Base-by-base conservation (phyloP, 441 rosid genomes). In the Adansonia rubrostipa region DNA sequence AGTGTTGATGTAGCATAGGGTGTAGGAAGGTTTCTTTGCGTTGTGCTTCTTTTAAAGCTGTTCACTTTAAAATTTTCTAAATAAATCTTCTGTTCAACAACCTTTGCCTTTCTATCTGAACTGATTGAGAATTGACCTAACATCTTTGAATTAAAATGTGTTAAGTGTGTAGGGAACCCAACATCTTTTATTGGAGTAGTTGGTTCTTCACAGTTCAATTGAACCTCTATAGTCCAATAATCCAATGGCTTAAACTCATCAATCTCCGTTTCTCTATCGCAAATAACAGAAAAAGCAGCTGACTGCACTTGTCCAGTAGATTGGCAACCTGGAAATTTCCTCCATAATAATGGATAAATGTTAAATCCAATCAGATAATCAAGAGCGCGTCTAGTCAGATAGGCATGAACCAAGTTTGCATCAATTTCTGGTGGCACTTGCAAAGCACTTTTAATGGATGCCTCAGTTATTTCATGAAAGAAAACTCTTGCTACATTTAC, bases 231-330 rank as follows among this genome's bases (percentile, higher is more conserved):
- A 62, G 89, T 90, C 98, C 98, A 96, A 82, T 91, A 94, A 77
- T 94, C 99, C 77, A 86, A 93, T 47, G 94, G 89, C 77, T 86
- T 89, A 84, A 93, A 94, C 82, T 90, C 91, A 53, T 96, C 98
- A 84, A 96, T 87, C 85, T 96, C 98, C 84, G 84, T 85, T 89
- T 96, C 99, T 85, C 97, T 89, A 82, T 94, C 99, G 86, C 94
- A 90, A 80, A 92, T 80, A 80, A 96, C 97, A 78, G 96, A 88
- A 76, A 96, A 80, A 57, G 99, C 99, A 83, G 98, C 98, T 78
- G 99, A 96, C 73, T 96, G 99, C 81, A 96, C 98, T 80, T 98
- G 89, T 50, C 99, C 99, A 62, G 98, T 98, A 78, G 99, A 96
- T 50, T 89, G 98, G 81, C 98, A 96, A 79, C 98, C 98, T 2